Conservation (phyloP, 2,329 filamentous ascomycete species). For the Conoideocrella luteorostrata region DNA sequence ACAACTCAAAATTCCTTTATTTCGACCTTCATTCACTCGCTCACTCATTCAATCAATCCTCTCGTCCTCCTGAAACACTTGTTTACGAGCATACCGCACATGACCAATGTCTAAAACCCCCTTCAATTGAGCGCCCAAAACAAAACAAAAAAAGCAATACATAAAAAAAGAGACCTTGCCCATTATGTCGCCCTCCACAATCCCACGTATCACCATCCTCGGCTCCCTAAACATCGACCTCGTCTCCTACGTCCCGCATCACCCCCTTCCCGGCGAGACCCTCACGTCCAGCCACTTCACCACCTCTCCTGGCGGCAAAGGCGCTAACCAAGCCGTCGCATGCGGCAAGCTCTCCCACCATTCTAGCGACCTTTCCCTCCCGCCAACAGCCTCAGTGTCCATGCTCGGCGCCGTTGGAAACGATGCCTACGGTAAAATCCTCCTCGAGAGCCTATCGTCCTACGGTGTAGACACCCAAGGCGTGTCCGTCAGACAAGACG, state of each 20-base stretch:
- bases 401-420: slow-evolving; percentile 72
- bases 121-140: too few relatives aligned
- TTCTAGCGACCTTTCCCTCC: slow-evolving; percentile 29
- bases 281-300: slow-evolving; percentile 72
- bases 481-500: slow-evolving; percentile 36
- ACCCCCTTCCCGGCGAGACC: slow-evolving; percentile 81
- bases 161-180: neutral
- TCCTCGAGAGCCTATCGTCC: slow-evolving; percentile 50
- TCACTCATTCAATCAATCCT: too few relatives aligned
- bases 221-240: slow-evolving; percentile 95
- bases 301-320: slow-evolving; percentile 84
- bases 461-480: slow-evolving; percentile 57
- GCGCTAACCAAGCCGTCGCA: slow-evolving; percentile 90
- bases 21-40: too few relatives aligned
- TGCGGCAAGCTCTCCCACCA: slow-evolving; percentile 73
- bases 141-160: neutral
- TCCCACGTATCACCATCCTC: slow-evolving; percentile 66
- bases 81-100: too few relatives aligned
- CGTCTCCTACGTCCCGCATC: slow-evolving; percentile 77
- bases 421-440: slow-evolving; percentile 56
- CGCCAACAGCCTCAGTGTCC: slow-evolving; percentile 38
- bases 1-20: too few relatives aligned
- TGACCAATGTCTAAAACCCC: too few relatives aligned
- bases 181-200: slow-evolving; percentile 8
- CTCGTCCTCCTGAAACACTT: too few relatives aligned